A percentile compares a stretch with the other conserved stretches of the same genome.
Conservation (phyloP, 2,329 filamentous ascomycete species). For the Sarocladium oryzae region DNA sequence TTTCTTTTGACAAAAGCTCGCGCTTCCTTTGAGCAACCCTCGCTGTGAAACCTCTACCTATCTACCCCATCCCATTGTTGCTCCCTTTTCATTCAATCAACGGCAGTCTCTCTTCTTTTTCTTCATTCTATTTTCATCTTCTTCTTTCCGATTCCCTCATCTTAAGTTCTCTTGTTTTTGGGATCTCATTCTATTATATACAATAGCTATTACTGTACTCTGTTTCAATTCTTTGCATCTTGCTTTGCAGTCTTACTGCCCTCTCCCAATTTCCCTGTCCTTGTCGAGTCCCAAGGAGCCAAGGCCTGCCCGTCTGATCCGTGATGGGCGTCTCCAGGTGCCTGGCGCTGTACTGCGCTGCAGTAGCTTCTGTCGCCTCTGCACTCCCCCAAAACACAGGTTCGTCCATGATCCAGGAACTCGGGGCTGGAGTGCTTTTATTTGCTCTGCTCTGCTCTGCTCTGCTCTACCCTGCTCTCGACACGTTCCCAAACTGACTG, state of each 20-base stretch:
- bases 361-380: constrained; percentile 1
- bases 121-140: not conserved
- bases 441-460: no score
- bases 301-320: not conserved
- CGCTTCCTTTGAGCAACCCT: not conserved
- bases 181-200: not conserved
- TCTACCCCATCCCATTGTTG: not conserved
- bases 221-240: not conserved
- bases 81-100: not conserved
- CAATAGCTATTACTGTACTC: not conserved
- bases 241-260: not conserved
- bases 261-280: not conserved
- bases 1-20: no score
- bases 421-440: no score
- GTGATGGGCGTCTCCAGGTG: constrained; percentile 7
- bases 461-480: no score
- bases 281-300: not conserved
- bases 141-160: no score
- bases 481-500: no score
- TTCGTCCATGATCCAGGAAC: not conserved
- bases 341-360: constrained; percentile 8
- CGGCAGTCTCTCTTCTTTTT: not conserved
- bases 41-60: not conserved
- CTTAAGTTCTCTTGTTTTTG: not conserved
- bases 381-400: not conserved